phyloP scores from a whole-genome alignment of 2,329 filamentous ascomycete species.

The Lojkania enalia region DNA sequence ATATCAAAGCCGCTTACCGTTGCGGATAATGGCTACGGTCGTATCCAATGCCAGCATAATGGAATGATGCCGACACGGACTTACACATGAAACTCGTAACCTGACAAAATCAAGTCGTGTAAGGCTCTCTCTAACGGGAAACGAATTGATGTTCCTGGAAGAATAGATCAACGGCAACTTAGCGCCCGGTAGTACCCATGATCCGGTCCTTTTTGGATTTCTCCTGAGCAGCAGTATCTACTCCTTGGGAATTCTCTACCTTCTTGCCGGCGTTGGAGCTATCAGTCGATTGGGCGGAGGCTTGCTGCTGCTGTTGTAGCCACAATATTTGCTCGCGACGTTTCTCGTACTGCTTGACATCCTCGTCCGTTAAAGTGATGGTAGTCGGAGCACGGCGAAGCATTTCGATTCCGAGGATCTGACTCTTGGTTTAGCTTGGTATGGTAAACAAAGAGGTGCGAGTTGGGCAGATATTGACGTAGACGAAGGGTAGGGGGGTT shows the following conservation, averaged over 20 bases:
- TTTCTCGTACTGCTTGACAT: constrained; percentile 72
- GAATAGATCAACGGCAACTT: neutral
- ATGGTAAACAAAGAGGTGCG: neutral
- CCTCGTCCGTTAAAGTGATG: constrained; percentile 69
- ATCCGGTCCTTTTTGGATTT: constrained; percentile 38
- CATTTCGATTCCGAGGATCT: no score
- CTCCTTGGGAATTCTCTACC: constrained; percentile 4
- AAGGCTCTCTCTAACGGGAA: no score
- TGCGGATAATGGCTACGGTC: no score
- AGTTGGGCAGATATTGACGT: no score
- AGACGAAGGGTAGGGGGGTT: no score
- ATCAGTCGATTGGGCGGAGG: constrained; percentile 23
- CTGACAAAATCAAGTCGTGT: no score
- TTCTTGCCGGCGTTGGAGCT: constrained; percentile 19
- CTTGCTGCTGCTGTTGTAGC: constrained; percentile 33
- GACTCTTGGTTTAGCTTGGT: neutral
- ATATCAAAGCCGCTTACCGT: no score
- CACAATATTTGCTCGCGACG: constrained; percentile 49
- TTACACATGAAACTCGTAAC: no score
- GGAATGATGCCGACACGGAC: no score
- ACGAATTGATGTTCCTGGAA: neutral
- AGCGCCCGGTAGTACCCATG: constrained; percentile 22
- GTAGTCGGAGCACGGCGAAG: constrained; percentile 69
- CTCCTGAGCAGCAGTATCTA: constrained; percentile 11
- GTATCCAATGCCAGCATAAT: no score